Evolutionary conservation across 2,329 filamentous ascomycete genomes (phyloP).

Genomic region (Botrytis cinerea): DNA sequence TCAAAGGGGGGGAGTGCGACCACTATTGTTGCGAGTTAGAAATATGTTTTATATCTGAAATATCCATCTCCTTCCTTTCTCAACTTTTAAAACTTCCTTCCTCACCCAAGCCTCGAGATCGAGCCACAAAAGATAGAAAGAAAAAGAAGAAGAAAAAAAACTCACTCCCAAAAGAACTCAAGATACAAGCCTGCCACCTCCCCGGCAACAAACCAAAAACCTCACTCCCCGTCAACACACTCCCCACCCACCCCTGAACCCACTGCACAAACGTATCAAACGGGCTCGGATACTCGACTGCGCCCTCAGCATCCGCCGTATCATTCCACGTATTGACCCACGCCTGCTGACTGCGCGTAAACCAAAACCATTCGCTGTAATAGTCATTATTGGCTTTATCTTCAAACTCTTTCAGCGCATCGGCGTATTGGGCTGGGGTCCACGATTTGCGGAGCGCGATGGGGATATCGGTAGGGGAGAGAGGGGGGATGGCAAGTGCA

Average conservation of each 20-base stretch:
- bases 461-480: constrained; percentile 45
- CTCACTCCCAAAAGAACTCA: constrained; percentile 42
- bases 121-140: background rate
- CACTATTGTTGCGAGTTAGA: constrained; percentile 7
- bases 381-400: constrained; percentile 45
- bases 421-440: constrained; percentile 41
- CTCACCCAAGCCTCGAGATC: background rate
- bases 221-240: constrained; percentile 41
- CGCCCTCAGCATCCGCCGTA: constrained; percentile 40
- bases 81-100: background rate
- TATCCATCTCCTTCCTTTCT: background rate
- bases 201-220: constrained; percentile 44
- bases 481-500: constrained; percentile 49
- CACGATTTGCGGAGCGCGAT: constrained; percentile 42
- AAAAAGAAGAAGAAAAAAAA: constrained; percentile 3
- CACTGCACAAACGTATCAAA: constrained; percentile 38
- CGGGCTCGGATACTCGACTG: constrained; percentile 44
- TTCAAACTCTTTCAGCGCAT: constrained; percentile 45
- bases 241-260: constrained; percentile 44
- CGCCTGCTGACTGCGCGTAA: constrained; percentile 48
- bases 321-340: constrained; percentile 53
- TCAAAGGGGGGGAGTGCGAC: constrained; percentile 25
- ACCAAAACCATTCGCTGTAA: constrained; percentile 55
- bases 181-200: constrained; percentile 43
- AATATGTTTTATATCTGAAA: background rate